A percentile compares a stretch with the other conserved stretches of the same genome.
These are phyloP conservation scores for Rubus idaeus DNA, from an alignment of 306 rosid genomes.

Conservation along the genomic window DNA sequence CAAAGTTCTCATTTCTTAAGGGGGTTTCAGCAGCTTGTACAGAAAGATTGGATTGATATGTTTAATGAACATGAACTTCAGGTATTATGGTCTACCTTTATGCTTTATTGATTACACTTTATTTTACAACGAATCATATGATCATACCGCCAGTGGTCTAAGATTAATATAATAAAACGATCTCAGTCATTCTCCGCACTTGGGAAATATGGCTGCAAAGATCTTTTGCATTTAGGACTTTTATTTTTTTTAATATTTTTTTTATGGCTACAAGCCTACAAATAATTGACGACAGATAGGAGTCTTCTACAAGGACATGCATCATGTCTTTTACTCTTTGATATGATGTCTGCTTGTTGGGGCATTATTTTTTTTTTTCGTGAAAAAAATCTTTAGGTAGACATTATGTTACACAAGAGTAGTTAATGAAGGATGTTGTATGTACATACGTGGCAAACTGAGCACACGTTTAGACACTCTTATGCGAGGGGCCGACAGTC, in stretches of 20 bases:
- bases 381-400: not conserved
- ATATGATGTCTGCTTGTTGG: not conserved
- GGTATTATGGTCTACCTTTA: constrained; percentile 47
- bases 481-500: not conserved
- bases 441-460: not conserved
- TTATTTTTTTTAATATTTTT: no score
- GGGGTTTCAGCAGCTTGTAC: constrained; percentile 97
- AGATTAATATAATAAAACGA: not conserved
- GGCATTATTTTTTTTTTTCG: not conserved
- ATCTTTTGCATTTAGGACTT: no score
- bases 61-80: constrained; percentile 98
- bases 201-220: no score
- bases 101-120: constrained; percentile 1
- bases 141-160: not conserved
- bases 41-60: constrained; percentile 97
- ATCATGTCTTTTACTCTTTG: not conserved
- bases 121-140: not conserved
- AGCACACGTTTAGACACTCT: not conserved
- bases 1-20: constrained; percentile 97
- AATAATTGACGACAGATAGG: no score
- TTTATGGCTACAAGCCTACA: no score
- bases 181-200: not conserved
- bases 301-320: not conserved
- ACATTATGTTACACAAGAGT: not conserved
- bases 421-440: not conserved